Evolutionary conservation across 2,329 filamentous ascomycete genomes (phyloP).

Genomic region (Neurospora sp.): DNA sequence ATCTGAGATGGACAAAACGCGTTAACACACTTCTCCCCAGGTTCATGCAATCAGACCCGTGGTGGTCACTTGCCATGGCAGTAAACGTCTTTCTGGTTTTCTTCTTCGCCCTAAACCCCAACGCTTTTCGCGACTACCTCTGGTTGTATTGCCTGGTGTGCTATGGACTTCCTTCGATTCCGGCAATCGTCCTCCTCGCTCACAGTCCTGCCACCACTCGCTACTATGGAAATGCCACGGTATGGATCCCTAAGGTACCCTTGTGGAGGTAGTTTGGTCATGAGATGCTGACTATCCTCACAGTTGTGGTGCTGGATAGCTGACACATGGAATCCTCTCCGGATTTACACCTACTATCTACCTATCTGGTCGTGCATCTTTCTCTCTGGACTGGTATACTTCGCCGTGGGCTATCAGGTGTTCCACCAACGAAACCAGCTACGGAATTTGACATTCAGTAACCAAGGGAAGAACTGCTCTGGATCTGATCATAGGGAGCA

Average conservation of each 20-base stretch:
- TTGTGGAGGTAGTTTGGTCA: not conserved
- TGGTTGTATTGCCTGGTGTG: slow-evolving; percentile 62
- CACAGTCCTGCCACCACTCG: slow-evolving; percentile 31
- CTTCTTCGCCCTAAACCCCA: slow-evolving; percentile 49
- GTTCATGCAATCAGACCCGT: slow-evolving; percentile 68
- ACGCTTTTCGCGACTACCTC: slow-evolving; percentile 61
- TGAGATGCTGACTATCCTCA: slow-evolving; percentile 7
- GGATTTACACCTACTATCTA: slow-evolving; percentile 53
- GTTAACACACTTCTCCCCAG: slow-evolving; percentile 27
- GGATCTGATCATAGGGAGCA: slow-evolving; percentile 16
- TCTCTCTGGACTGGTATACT: slow-evolving; percentile 44
- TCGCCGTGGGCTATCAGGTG: slow-evolving; percentile 49
- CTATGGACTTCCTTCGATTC: slow-evolving; percentile 62
- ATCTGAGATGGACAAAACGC: slow-evolving; percentile 8
- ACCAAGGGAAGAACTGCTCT: slow-evolving; percentile 25
- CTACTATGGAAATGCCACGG: slow-evolving; percentile 49
- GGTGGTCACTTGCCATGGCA: slow-evolving; percentile 77
- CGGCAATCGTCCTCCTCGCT: slow-evolving; percentile 56
- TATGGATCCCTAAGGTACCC: slow-evolving; percentile 17
- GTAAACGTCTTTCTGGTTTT: slow-evolving; percentile 68
- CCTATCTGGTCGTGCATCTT: slow-evolving; percentile 52
- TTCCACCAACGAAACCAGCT: slow-evolving; percentile 48
- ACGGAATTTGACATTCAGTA: slow-evolving; percentile 42
- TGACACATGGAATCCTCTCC: slow-evolving; percentile 41
- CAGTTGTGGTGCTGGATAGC: slow-evolving; percentile 57